phyloP scores from a whole-genome alignment of 2,329 filamentous ascomycete genomes.

The Chrysosphaeria jannelii region DNA sequence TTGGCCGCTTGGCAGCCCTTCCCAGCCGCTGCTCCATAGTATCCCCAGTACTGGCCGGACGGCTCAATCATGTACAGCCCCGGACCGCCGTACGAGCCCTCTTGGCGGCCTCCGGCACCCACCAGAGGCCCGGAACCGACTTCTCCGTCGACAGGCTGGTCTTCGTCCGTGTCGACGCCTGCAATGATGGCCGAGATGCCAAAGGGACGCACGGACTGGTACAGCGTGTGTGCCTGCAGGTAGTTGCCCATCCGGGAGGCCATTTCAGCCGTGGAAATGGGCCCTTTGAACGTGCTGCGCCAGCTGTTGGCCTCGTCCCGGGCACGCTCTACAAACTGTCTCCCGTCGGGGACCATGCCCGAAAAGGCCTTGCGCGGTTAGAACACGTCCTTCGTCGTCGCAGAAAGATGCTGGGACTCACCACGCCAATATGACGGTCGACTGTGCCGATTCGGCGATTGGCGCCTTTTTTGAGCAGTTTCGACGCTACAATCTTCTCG shows the following conservation, averaged over 20 bases:
- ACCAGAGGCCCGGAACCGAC: constrained; percentile 53
- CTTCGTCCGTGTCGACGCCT: constrained; percentile 73
- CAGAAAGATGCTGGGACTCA: constrained; percentile 21
- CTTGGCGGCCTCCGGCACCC: constrained; percentile 57
- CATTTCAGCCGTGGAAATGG: constrained; percentile 67
- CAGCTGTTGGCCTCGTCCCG: constrained; percentile 79
- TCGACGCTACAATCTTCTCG: constrained; percentile 88
- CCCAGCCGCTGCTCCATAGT: constrained; percentile 90
- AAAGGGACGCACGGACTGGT: constrained; percentile 87
- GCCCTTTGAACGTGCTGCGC: constrained; percentile 81
- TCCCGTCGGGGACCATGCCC: constrained; percentile 77
- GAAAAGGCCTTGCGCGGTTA: constrained; percentile 34
- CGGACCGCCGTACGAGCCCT: constrained; percentile 59
- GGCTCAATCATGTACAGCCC: constrained; percentile 98
- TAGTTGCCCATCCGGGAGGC: constrained; percentile 86
- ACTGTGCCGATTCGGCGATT: constrained; percentile 95
- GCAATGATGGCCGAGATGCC: constrained; percentile 85
- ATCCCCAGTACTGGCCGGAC: constrained; percentile 91
- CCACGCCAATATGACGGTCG: constrained; percentile 77
- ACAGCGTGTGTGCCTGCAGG: constrained; percentile 90
- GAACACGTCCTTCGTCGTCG: too few relatives aligned
- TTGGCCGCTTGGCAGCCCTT: constrained; percentile 94
- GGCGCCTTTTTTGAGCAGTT: constrained; percentile 75
- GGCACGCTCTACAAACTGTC: constrained; percentile 80
- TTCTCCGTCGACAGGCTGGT: constrained; percentile 65